Evolutionary conservation across 768 basidiomycete species (phyloP).

Genomic region (Mycena chlorophos): DNA sequence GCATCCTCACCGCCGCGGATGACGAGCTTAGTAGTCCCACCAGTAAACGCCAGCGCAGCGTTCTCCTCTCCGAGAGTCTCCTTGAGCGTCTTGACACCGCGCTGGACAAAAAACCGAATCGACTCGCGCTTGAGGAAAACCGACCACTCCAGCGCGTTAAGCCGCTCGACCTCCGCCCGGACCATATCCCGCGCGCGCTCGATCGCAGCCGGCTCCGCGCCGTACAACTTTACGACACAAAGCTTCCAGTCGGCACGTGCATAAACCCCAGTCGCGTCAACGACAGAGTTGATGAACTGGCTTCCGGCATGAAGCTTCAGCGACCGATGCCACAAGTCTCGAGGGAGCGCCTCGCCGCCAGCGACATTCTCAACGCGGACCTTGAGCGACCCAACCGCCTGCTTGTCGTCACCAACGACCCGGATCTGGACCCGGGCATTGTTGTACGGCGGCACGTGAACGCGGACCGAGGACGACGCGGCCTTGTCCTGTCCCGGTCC

Average conservation of each 20-base stretch:
- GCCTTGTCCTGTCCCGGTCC: constrained; percentile 34
- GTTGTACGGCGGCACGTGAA: constrained; percentile 27
- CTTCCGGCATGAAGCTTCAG: constrained; percentile 33
- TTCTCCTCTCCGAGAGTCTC: constrained; percentile 57
- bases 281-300: constrained; percentile 37
- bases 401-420: constrained; percentile 53
- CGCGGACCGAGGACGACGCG: constrained; percentile 26
- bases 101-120: constrained; percentile 51
- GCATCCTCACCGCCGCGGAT: constrained; percentile 61
- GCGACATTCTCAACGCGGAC: constrained; percentile 58
- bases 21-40: constrained; percentile 41
- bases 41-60: constrained; percentile 44
- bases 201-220: constrained; percentile 37
- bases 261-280: constrained; percentile 39
- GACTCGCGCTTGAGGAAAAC: constrained; percentile 39
- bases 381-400: constrained; percentile 56
- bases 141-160: constrained; percentile 45
- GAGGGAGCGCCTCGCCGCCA: constrained; percentile 47
- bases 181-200: constrained; percentile 47
- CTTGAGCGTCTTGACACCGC: constrained; percentile 49
- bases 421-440: constrained; percentile 36
- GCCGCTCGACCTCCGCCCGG: constrained; percentile 46
- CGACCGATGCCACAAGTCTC: constrained; percentile 50
- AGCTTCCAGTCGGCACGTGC: constrained; percentile 48
- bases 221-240: constrained; percentile 47